A percentile compares a stretch with the other conserved stretches of the same genome.
Evolutionary conservation across 768 basidiomycete genomes (phyloP).

Genomic region (Scleroderma citrinum): DNA sequence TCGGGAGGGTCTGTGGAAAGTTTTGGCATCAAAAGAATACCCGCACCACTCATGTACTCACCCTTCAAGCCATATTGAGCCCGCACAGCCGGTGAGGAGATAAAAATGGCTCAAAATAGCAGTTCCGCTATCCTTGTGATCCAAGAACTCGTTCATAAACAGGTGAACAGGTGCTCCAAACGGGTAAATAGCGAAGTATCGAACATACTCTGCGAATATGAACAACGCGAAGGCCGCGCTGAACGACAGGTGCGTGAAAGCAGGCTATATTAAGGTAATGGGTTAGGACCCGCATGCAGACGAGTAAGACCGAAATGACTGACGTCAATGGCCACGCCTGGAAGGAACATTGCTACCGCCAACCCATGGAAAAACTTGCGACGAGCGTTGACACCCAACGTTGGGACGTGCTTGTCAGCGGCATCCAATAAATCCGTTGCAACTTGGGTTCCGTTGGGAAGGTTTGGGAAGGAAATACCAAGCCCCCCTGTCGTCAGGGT

Average conservation of each 20-base stretch:
- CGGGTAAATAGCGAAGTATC: constrained; percentile 97
- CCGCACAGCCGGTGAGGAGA: constrained; percentile 90
- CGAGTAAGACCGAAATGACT: constrained; percentile 30
- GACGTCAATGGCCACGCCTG: constrained; percentile 89
- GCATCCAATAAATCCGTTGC: constrained; percentile 68
- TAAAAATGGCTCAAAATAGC: constrained; percentile 98
- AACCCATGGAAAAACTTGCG: constrained; percentile 97
- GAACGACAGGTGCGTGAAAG: constrained; percentile 93
- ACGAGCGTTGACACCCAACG: constrained; percentile 83
- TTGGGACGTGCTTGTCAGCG: constrained; percentile 86
- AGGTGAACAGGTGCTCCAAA: constrained; percentile 90
- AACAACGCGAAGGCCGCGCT: constrained; percentile 93
- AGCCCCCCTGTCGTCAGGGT: constrained; percentile 19
- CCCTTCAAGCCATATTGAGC: constrained; percentile 94
- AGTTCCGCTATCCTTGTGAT: constrained; percentile 90
- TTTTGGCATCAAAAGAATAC: constrained; percentile 3
- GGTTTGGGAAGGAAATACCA: constrained; percentile 34
- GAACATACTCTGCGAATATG: constrained; percentile 94
- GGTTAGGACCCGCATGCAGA: constrained; percentile 8
- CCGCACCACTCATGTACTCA: constrained; percentile 32
- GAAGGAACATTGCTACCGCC: constrained; percentile 94
- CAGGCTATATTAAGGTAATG: constrained; percentile 56
- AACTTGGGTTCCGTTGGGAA: constrained; percentile 56
- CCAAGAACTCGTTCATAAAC: constrained; percentile 97
- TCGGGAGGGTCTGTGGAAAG: constrained; percentile 35